Conservation (phyloP, 768 basidiomycete species). For the Amanita rubescens region DNA sequence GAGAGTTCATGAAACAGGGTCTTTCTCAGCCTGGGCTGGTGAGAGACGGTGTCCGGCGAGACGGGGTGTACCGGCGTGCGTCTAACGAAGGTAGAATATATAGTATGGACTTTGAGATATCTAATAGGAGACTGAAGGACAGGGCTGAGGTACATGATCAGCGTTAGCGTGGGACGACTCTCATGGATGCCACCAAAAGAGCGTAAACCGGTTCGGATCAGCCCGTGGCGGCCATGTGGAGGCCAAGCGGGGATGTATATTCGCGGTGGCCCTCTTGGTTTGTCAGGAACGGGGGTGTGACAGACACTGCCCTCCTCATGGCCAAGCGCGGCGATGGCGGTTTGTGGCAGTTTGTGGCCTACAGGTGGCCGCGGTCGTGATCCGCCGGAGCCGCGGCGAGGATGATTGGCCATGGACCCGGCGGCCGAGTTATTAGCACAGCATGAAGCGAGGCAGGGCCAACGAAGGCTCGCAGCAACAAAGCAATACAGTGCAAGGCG, state of each 20-base stretch:
- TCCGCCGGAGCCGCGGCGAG: background rate
- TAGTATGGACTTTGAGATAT: background rate
- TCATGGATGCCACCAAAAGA: slow-evolving; percentile 3
- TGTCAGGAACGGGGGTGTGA: slow-evolving; percentile 1
- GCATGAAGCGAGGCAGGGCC: background rate
- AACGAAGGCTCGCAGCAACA: background rate
- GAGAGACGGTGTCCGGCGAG: background rate
- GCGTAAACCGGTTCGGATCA: background rate
- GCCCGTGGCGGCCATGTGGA: background rate
- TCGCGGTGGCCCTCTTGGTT: background rate
- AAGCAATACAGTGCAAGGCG: background rate
- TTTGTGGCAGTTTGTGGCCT: background rate
- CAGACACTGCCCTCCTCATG: background rate
- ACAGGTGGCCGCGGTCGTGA: background rate
- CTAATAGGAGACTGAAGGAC: background rate
- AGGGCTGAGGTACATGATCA: background rate
- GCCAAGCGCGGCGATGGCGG: background rate
- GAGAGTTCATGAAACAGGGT: background rate
- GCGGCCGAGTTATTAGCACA: background rate
- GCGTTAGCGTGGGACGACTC: slow-evolving; percentile 5
- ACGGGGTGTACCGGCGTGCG: background rate
- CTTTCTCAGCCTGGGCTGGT: background rate
- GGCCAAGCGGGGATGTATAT: background rate
- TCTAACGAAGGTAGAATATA: background rate
- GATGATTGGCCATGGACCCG: background rate